Evolutionary conservation across 768 basidiomycete species (phyloP).

Genomic region (Strobilomyces confusus): DNA sequence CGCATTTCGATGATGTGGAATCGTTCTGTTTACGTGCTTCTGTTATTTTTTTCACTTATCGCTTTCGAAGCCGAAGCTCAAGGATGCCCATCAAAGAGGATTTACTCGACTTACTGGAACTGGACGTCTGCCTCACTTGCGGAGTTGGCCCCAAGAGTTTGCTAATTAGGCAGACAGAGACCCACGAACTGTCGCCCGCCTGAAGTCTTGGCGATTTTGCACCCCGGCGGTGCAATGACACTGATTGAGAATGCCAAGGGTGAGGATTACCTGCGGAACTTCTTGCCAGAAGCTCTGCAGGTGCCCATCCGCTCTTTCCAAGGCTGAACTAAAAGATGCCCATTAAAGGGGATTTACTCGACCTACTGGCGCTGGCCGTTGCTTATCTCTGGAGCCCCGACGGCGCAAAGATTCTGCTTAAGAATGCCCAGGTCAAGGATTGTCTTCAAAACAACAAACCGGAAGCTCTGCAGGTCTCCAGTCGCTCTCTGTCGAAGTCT

Average conservation of each 20-base stretch:
- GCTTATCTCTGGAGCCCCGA: background rate
- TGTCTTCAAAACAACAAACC: background rate
- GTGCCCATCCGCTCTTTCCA: background rate
- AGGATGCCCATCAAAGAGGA: background rate
- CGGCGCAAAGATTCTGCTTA: background rate
- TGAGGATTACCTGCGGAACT: background rate
- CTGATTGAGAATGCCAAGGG: background rate
- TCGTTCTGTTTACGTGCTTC: conserved; percentile 9
- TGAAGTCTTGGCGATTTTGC: background rate
- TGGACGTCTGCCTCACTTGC: conserved; percentile 1
- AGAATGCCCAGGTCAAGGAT: background rate
- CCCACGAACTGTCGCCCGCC: background rate
- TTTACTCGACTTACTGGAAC: conserved; percentile 4
- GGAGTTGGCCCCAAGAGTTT: conserved; percentile 6
- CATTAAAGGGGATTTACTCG: conserved; percentile 3
- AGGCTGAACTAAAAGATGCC: background rate
- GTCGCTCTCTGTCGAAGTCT: background rate
- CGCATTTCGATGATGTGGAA: conserved; percentile 6
- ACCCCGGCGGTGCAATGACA: rapidly evolving
- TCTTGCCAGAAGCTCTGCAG: background rate
- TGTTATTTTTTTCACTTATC: conserved; percentile 4
- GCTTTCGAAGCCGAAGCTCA: background rate
- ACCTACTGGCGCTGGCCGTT: background rate
- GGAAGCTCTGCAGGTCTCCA: background rate
- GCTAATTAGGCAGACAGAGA: background rate